Evolutionary conservation across 345 rosid genomes (phyloP).

Genomic region (Salix caprea): DNA sequence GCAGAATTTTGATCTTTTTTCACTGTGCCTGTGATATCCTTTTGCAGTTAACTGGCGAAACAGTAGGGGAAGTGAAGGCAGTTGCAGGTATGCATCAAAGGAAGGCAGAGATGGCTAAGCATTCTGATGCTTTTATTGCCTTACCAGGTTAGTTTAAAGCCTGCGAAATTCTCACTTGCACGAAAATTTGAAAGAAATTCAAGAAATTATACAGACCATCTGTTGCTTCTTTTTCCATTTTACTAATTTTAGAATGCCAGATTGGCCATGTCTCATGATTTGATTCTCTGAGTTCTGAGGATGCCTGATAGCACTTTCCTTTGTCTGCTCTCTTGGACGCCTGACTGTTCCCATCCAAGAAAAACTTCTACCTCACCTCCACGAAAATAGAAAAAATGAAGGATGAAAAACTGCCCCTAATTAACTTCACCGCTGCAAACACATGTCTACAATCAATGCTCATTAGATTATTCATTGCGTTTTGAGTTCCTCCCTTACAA

Average conservation of each 20-base stretch:
- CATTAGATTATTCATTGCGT: background rate
- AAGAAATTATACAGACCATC: constrained; percentile 12
- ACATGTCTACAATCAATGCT: background rate
- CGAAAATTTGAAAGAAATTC: constrained; percentile 19
- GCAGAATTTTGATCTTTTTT: background rate
- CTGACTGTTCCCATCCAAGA: constrained; percentile 2
- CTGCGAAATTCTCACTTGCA: constrained; percentile 17
- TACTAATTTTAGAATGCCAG: constrained; percentile 13
- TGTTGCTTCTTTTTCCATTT: constrained; percentile 17
- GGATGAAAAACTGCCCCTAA: background rate
- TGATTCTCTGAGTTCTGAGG: constrained; percentile 11
- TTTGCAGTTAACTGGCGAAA: constrained; percentile 95
- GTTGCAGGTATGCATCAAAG: constrained; percentile 99
- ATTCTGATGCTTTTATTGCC: constrained; percentile 99
- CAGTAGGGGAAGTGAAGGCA: constrained; percentile 99
- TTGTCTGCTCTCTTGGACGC: constrained; percentile 8
- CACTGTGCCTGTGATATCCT: constrained; percentile 16
- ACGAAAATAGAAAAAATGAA: background rate
- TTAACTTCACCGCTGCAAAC: background rate
- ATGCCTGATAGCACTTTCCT: constrained; percentile 4
- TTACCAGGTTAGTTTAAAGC: constrained; percentile 74
- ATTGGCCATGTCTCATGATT: constrained; percentile 8
- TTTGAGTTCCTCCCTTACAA: background rate
- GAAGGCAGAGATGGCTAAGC: constrained; percentile 99
- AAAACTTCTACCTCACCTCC: background rate